Percentiles rank a stretch among this genome's conserved stretches.
phyloP scores from a whole-genome alignment of 768 basidiomycete genomes.

The Termitomyces sp. region DNA sequence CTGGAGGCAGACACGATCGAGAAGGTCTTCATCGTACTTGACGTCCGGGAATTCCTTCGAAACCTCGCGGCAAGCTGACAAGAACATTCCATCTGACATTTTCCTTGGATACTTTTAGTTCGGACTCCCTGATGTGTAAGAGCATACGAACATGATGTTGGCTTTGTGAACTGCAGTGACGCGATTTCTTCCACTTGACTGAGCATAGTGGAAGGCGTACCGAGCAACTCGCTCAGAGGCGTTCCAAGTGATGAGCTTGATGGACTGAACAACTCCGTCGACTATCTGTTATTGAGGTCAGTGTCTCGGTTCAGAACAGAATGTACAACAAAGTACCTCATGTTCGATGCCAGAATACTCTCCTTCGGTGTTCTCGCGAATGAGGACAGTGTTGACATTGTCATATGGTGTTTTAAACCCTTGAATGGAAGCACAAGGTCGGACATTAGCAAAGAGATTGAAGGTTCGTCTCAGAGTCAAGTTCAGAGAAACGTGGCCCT shows the following conservation, averaged over 20 bases:
- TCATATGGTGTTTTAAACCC: constrained; percentile 99
- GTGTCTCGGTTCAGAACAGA: background rate
- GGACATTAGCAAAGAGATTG: constrained; percentile 97
- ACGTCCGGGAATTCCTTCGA: constrained; percentile 94
- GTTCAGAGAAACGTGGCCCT: constrained; percentile 98
- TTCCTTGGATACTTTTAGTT: constrained; percentile 57
- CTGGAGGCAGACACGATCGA: constrained; percentile 94
- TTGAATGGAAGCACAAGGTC: constrained; percentile 92
- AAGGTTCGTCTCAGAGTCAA: constrained; percentile 96
- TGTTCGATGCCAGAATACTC: constrained; percentile 99
- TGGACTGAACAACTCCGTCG: constrained; percentile 98
- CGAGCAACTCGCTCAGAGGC: constrained; percentile 98
- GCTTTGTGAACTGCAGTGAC: constrained; percentile 99
- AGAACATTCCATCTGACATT: constrained; percentile 99
- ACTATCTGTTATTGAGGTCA: constrained; percentile 56
- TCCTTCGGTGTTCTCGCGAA: constrained; percentile 99
- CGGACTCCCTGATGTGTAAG: constrained; percentile 7
- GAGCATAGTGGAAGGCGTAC: constrained; percentile 98
- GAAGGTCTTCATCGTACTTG: constrained; percentile 92
- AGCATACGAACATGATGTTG: constrained; percentile 84
- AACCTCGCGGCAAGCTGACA: constrained; percentile 94
- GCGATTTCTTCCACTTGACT: constrained; percentile 77
- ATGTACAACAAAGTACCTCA: constrained; percentile 56
- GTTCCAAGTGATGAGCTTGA: constrained; percentile 99
- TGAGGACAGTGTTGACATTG: constrained; percentile 95